Evolutionary conservation across 2,329 filamentous ascomycete species (phyloP), one percentile per base, ranked within the genome.

Genomic region (Nemania abortiva): DNA sequence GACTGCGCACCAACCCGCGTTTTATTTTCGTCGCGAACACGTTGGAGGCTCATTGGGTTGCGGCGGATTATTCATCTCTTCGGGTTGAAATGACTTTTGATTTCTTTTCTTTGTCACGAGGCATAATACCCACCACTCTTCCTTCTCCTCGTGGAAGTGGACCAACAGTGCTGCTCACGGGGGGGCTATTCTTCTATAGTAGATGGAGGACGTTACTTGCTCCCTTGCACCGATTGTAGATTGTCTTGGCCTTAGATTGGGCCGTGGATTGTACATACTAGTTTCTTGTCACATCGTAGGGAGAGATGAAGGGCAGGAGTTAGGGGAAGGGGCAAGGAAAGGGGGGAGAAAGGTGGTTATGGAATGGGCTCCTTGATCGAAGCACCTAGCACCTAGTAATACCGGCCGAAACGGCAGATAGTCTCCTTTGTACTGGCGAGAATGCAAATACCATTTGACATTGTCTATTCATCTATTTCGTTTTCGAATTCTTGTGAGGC

Each of bases 381-480:
- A 42, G 71, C 50, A 54, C 57, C 22, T 39, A 60, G 34, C 58
- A 61, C 60, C 56, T 65, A 72, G 71, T 76, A 77, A 76, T 77
- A 75, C 69, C 62, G 70, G 74, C 75, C 74, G 59, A 59, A 72
- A 68, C 74, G 73, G 74, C 73, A 70, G 7, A 59, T 22, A 68
- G 65, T 72, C 68, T 72, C 73, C 64, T 76, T 76, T 76, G 74
- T 76, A 72, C 66, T 69, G 65, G 53, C 59, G 24, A 67, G 55
- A 68, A 63, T 53, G 47, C 37, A 53, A 64, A 62, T 66, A 66
- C 34, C 59, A 42, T 39, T 27, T 18, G 31, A 45, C 20, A 31
- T 50, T 58, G 37, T 34, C 57, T 1, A 61, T 22, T 29, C 24
- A 22, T 53, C 13, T 10, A 7, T 49, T 2, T 9, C 18, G 18